Base-by-base conservation (phyloP, 2,329 filamentous ascomycete species). In the Alternaria ventricosa region DNA sequence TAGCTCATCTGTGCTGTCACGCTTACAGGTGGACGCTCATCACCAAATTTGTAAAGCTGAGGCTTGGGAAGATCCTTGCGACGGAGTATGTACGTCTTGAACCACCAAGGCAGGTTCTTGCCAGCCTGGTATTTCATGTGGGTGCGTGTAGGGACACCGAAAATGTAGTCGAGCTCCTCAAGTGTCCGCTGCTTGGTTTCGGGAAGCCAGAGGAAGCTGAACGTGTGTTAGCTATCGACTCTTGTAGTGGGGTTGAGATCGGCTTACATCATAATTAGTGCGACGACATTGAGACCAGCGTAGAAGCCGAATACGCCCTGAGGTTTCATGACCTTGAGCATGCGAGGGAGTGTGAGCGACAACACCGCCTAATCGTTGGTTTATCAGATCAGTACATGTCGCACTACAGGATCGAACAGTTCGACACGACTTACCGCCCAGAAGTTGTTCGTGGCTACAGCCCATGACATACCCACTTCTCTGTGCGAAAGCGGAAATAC, bases 381-480 rank as follows among this genome's bases (percentile, higher is more conserved):
- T 27, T 5, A 6, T 5, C 10, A 10, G 22, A 8, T 51, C 47
- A 51, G 47, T 51, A 6, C 2, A 15, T 9, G 47, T 1, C 27
- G 3, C 27, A 50, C 33, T 1, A 33, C 3, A 2, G 7, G 10
- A 3, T 50, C 8, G 27, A 6, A 6, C n/a, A 5, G 8, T 30
- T 10, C 2, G 25, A 18, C 6, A 15, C 33, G 13, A 18, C 11
- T 22, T 22, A 20, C 27, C 8, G 81, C 85, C 79, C 85, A 87
- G 78, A 86, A 86, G 65, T 90, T 82, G 65, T 88, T 90, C 0
- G 88, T 91, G 2, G 89, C 88, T 9, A 92, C 89, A 8, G 89
- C 87, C 79, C 86, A 91, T 0, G 85, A 86, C 90, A 92, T 92
- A 60, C 90, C 90, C 23, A 92, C 84, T 73, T 92, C 90, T 71